Evolutionary conservation across 2,329 filamentous ascomycete genomes (phyloP).

Genomic region (Trichothecium roseum): DNA sequence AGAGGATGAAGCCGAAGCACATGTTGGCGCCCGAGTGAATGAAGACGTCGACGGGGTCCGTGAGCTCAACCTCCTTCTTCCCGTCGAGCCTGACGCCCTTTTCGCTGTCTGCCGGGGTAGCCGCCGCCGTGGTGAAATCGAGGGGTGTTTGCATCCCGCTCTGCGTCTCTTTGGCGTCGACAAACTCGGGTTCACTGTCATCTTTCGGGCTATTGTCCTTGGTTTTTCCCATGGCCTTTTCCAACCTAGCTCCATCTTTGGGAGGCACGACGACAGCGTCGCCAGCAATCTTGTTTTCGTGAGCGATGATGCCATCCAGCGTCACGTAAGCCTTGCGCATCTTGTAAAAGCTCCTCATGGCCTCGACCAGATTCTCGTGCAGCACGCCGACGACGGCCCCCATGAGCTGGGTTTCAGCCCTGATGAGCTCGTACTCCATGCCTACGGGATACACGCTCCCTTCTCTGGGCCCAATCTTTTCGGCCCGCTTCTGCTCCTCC

Average conservation of each 20-base stretch:
- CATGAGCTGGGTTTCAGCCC: constrained; percentile 83
- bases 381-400: constrained; percentile 77
- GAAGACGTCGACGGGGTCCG: constrained; percentile 70
- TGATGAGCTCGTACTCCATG: constrained; percentile 75
- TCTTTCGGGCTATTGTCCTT: not conserved
- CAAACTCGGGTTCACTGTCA: constrained; percentile 26
- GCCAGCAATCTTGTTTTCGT: constrained; percentile 47
- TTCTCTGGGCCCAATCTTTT: constrained; percentile 42
- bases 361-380: constrained; percentile 88
- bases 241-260: too few species aligned
- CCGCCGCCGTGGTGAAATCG: constrained; percentile 1
- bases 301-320: constrained; percentile 66
- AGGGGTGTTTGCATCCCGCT: constrained; percentile 32
- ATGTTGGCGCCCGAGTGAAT: constrained; percentile 82
- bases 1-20: constrained; percentile 76
- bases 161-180: constrained; percentile 42
- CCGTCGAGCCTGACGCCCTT: constrained; percentile 9
- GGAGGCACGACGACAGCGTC: constrained; percentile 2
- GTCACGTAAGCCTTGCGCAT: constrained; percentile 79
- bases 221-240: not conserved
- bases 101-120: not conserved
- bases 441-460: constrained; percentile 63
- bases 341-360: constrained; percentile 85
- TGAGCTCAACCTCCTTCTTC: constrained; percentile 9
- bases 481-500: constrained; percentile 65